Base-by-base conservation (phyloP, 1,284 basidiomycete genomes). In the Boletus subluridellus region DNA sequence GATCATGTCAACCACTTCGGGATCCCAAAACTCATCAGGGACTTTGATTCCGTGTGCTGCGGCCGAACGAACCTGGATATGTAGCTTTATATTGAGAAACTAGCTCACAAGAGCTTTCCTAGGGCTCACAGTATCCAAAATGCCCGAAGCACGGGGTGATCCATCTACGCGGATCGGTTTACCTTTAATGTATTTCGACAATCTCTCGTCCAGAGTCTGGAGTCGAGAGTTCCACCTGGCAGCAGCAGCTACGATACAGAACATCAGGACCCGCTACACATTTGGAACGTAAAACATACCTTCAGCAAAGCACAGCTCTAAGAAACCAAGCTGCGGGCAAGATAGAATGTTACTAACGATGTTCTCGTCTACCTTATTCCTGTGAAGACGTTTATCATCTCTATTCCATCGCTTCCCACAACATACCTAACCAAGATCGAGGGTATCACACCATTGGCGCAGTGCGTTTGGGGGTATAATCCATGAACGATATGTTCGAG, bases 401-500 rank as follows among this genome's bases (percentile, higher is more conserved):
- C 14, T 21, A 37, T 21, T 49, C 5, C 8, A 21, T 12, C 26
- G 9, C 42, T 26, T 12, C 41, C 2, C 2, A 42, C 9, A 26
- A 52, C 54, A 37, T 66, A 87, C 87, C 87, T 79, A 54, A 89
- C 74, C 47, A 82, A 73, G 37, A 89, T 69, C 0, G 78, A 70
- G 10, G 87, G 86, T n/a, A 77, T 65, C 10, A 79, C 74, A 17
- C 73, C 72, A 14, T 74, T 65, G 14, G 72, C 70, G 60, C 81
- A 82, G 66, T 83, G 82, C 4, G 74, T 64, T 15, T 75, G 73
- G 4, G 88, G 88, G 63, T 90, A 91, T 52, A 91, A 69, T 5
- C 90, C 90, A 54, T 86, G 80, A 26, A 90, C 77, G 44, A 91
- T 78, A 64, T 92, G 85, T 65, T 91, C 86, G 15, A 92, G 73